Base-by-base conservation (phyloP, 2,329 filamentous ascomycete species). In the Diaporthe sp. region DNA sequence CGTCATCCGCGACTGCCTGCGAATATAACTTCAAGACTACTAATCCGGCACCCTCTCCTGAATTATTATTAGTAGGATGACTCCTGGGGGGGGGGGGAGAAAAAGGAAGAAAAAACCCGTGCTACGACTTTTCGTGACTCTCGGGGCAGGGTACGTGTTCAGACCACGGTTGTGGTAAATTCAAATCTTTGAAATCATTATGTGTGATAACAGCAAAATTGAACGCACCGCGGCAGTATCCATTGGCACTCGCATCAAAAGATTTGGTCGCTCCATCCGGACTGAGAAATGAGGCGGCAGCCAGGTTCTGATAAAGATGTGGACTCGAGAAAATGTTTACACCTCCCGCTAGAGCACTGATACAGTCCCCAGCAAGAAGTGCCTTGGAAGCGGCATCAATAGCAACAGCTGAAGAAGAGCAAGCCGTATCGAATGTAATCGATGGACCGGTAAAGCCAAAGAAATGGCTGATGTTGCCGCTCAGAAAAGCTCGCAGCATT, bases 41-140 rank as follows among this genome's bases (percentile, higher is more conserved):
- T 17, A 55, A 5, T 4, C 51, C 51, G 25, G 28, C 25, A 15
- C 51, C 51, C 51, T 55, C 51, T 55, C 51, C 51, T 20, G 20
- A 4, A 4, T 1, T 22, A 22, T 49, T 49, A 17, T 49, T 8
- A 49, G 44, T 9, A 22, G 15, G 42, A 44, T 44, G 5, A 44
- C 42, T 44, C 0, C 6, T 0, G 42, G 39, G 13, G 13, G 4
- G 13, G 13, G 12, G 4, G 39, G 13, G 2, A 1, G 5, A 44
- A 44, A 20, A 22, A 47, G 10, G 2, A 17, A 13, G 4, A 13
- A 42, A 42, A 2, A 1, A 28, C 28, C 15, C 1, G 1, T 20
- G 15, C 1, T 7, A 8, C 20, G 7, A 49, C 7, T 49, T 22
- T 8, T 49, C 0, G 1, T 22, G 0, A 0, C 0, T 20, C 2